Evolutionary conservation across 345 rosid genomes (phyloP).

Genomic region (Psidium guajava): DNA sequence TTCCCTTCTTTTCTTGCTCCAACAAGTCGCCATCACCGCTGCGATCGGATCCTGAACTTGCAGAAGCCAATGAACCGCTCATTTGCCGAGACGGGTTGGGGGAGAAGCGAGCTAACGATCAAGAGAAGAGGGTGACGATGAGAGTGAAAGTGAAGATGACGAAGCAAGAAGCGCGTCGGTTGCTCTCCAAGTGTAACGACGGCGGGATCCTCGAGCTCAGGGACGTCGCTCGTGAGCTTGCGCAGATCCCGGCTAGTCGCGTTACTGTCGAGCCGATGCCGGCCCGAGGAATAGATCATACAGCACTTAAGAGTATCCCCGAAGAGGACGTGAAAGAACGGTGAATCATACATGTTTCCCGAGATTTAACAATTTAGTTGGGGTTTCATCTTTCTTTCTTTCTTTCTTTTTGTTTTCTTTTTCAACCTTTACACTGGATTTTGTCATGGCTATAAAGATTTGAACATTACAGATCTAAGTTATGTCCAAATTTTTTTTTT

Average conservation of each 20-base stretch:
- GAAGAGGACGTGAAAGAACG: conserved; percentile 7
- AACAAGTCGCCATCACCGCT: background rate
- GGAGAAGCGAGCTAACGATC: background rate
- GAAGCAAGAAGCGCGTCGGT: conserved; percentile 37
- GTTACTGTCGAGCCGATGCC: background rate
- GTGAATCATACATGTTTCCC: background rate
- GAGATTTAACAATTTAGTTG: background rate
- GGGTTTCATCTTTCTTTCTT: background rate
- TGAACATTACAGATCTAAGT: background rate
- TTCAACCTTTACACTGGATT: background rate
- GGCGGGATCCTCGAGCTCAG: conserved; percentile 36
- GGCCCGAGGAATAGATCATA: background rate
- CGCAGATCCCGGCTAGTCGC: conserved; percentile 26
- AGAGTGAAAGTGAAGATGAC: conserved; percentile 64
- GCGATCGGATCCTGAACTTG: background rate
- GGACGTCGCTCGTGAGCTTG: conserved; percentile 35
- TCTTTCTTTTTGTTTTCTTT: background rate
- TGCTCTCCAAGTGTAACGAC: conserved; percentile 32
- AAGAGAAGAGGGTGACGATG: conserved; percentile 6
- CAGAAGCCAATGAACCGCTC: background rate
- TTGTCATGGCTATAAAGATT: background rate
- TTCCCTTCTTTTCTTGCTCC: background rate
- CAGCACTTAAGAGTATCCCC: conserved; percentile 11
- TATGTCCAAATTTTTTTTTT: background rate
- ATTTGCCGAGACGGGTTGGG: background rate